Evolutionary conservation across 306 rosid genomes (phyloP).

Genomic region (Corylus avellana): DNA sequence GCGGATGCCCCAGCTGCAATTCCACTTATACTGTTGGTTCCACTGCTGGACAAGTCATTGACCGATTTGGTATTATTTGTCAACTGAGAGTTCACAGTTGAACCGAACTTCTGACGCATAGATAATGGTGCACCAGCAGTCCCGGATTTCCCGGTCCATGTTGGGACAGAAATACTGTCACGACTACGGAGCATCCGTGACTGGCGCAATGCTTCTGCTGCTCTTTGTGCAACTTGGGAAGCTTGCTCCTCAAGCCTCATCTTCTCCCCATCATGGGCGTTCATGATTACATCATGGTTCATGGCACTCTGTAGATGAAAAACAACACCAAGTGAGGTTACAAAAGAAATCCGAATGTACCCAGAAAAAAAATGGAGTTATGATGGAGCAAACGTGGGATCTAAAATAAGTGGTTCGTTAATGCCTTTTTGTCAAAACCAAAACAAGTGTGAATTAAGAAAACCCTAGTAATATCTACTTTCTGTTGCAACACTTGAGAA

Average conservation of each 20-base stretch:
- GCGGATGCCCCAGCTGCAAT: conserved; percentile 74
- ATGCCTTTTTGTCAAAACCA: neutral
- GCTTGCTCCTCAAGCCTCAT: conserved; percentile 87
- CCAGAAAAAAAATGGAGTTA: neutral
- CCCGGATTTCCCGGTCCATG: conserved; percentile 98
- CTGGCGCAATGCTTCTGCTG: conserved; percentile 88
- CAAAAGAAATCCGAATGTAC: conserved; percentile 11
- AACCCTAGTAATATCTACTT: neutral
- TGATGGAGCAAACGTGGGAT: neutral
- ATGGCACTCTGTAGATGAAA: conserved; percentile 65
- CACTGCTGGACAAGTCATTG: conserved; percentile 42
- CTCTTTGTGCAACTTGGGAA: conserved; percentile 91
- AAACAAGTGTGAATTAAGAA: neutral
- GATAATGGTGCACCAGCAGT: conserved; percentile 90
- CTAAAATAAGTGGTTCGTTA: neutral
- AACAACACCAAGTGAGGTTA: conserved; percentile 18
- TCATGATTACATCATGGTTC: conserved; percentile 89
- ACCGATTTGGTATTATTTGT: conserved; percentile 43
- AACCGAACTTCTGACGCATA: conserved; percentile 72
- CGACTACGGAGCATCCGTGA: conserved; percentile 80
- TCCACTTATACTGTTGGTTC: conserved; percentile 49
- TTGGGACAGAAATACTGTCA: conserved; percentile 75
- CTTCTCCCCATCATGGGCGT: conserved; percentile 88
- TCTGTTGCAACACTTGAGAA: neutral
- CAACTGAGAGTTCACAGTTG: conserved; percentile 66